Evolutionary conservation across 768 basidiomycete species (phyloP).

Genomic region (Hygrophoropsis aurantiaca): DNA sequence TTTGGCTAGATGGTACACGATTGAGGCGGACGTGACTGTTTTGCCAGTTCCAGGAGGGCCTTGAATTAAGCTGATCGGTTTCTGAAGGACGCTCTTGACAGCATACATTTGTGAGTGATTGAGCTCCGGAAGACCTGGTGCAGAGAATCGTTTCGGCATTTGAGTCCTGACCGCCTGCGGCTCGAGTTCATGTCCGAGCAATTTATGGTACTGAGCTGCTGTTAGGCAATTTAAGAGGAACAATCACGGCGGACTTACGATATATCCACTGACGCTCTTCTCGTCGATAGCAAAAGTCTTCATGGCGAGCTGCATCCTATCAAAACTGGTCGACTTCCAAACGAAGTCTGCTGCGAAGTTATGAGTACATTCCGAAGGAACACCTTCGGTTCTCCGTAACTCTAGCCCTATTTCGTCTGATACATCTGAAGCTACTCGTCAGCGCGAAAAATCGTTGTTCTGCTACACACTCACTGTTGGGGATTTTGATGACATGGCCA

Average conservation of each 20-base stretch:
- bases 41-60: conserved; percentile 99
- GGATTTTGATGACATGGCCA: conserved; percentile 98
- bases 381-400: conserved; percentile 85
- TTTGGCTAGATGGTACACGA: conserved; percentile 97
- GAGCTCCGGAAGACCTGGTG: conserved; percentile 94
- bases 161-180: conserved; percentile 88
- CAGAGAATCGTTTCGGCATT: conserved; percentile 97
- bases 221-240: conserved; percentile 6
- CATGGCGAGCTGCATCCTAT: conserved; percentile 99
- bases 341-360: conserved; percentile 98
- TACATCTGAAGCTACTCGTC: conserved; percentile 61
- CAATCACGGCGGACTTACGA: conserved; percentile 53
- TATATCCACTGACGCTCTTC: conserved; percentile 98
- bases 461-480: conserved; percentile 72
- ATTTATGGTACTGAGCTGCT: conserved; percentile 85
- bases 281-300: conserved; percentile 99
- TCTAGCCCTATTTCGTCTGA: conserved; percentile 98
- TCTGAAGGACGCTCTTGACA: conserved; percentile 97
- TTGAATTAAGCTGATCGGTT: conserved; percentile 96
- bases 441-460: conserved; percentile 1
- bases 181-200: conserved; percentile 96
- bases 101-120: conserved; percentile 99
- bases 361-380: conserved; percentile 91
- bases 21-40: conserved; percentile 98
- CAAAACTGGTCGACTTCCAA: conserved; percentile 99